These are phyloP conservation scores for Ophiorrhiza pumila DNA, from an alignment of 257 asterid genomes.

Conservation along the genomic window DNA sequence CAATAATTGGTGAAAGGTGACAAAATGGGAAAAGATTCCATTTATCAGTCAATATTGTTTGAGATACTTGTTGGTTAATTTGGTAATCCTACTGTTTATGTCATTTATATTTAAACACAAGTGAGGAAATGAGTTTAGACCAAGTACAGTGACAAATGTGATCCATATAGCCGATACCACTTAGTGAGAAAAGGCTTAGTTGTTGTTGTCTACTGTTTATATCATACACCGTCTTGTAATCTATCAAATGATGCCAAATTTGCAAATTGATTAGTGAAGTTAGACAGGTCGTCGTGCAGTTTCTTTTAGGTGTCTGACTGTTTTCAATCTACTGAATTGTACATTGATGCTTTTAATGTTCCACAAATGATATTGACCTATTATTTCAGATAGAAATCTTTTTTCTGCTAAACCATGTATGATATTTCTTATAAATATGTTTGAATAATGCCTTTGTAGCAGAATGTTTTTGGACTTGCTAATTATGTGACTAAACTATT, in stretches of 20 bases:
- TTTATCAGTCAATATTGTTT: not conserved
- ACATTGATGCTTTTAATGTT: not conserved
- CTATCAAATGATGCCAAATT: not conserved
- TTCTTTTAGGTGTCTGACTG: not conserved
- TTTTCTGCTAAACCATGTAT: not conserved
- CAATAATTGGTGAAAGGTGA: slow-evolving; percentile 8
- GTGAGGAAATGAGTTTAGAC: too few species aligned
- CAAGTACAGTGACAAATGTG: too few species aligned
- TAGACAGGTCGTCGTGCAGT: not conserved
- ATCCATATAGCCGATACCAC: too few species aligned
- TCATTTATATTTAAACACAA: not conserved
- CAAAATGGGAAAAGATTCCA: not conserved
- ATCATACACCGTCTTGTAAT: not conserved
- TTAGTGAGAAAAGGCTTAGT: too few species aligned
- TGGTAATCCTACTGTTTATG: not conserved
- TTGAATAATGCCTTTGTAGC: not conserved
- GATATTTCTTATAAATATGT: not conserved
- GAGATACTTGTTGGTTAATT: not conserved
- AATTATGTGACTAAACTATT: not conserved
- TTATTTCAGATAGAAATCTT: not conserved
- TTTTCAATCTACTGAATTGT: not conserved
- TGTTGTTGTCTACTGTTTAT: not conserved
- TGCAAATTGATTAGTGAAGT: not conserved
- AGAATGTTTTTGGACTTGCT: not conserved
- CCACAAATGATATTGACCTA: not conserved